Evolutionary conservation across 768 basidiomycete species (phyloP), one percentile per base, ranked within the genome.

Genomic region (Boletus patriciae): DNA sequence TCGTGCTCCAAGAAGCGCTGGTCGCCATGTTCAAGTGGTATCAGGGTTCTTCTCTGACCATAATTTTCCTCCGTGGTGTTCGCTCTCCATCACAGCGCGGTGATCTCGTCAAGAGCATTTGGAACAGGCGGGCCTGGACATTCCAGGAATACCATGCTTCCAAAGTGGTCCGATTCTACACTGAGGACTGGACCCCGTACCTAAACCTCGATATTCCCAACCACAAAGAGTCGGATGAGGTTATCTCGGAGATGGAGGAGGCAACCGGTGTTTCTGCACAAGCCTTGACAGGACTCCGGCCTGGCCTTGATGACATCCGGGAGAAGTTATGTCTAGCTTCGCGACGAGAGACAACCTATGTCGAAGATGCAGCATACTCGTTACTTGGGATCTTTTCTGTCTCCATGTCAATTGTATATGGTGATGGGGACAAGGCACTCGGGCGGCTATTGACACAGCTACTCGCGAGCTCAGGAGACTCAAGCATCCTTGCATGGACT

Each of bases 281-380:
- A 6, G 31, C 43, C 12, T 29, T 62, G 50, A 52, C 3, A 27
- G 13, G 15, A 7, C 47, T 63, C 6, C 53, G 37, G 12, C 53
- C 62, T 0, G 62, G 62, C 0, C 6, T 52, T 6, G 34, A 34
- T 3, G 13, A 51, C 5, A 62, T 62, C 7, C 37, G 59, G 27
- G 61, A 55, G 40, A 63, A 63, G 40, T 41, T 62, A 18, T 47
- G 48, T 40, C 43, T 63, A 1, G 62, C 60, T 18, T 58, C 62
- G 3, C 18, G 16, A 15, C 56, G 56, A 16, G 16, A 53, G 7
- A 58, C 56, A 8, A 62, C 50, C 0, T 16, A 34, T 8, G 18
- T 54, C 6, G 62, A 63, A 33, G 62, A 63, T 33, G 50, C 50
- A 6, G 52, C 61, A 3, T 62, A 62, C 27, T 62, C 59, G 9